phyloP scores from a whole-genome alignment of 768 basidiomycete genomes.

The Mycena rosella region DNA sequence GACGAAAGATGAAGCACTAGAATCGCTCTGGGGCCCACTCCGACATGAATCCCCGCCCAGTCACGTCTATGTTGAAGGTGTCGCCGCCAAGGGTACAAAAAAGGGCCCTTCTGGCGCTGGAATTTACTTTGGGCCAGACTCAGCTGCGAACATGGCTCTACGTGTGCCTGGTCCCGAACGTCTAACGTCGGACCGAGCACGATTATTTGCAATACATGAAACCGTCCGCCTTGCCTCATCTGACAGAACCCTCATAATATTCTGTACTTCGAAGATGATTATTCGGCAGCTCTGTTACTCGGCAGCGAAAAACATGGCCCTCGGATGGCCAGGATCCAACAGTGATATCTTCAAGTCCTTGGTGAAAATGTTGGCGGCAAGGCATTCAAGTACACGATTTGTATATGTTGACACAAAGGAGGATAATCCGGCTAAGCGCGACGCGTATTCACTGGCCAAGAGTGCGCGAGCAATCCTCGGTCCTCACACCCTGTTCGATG shows the following conservation, averaged over 20 bases:
- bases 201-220: conserved; percentile 7
- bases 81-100: background rate
- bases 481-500: background rate
- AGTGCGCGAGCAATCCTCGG: background rate
- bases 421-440: conserved; percentile 1
- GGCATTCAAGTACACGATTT: background rate
- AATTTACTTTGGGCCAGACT: background rate
- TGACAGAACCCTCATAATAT: background rate
- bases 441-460: background rate
- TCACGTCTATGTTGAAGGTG: conserved; percentile 4
- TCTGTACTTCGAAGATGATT: conserved; percentile 3
- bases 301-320: background rate
- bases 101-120: background rate
- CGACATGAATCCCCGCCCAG: background rate
- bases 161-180: background rate
- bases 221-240: background rate
- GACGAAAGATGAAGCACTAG: background rate
- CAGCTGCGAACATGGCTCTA: background rate
- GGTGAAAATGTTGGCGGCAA: background rate
- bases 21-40: conserved; percentile 9
- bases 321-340: conserved; percentile 8
- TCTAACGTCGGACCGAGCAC: background rate
- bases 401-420: background rate
- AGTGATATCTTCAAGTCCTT: background rate
- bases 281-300: conserved; percentile 13